Percentiles rank a stretch among this genome's conserved stretches.
phyloP scores from a whole-genome alignment of 2,329 filamentous ascomycete genomes.

The Paecilomyces fulvus region DNA sequence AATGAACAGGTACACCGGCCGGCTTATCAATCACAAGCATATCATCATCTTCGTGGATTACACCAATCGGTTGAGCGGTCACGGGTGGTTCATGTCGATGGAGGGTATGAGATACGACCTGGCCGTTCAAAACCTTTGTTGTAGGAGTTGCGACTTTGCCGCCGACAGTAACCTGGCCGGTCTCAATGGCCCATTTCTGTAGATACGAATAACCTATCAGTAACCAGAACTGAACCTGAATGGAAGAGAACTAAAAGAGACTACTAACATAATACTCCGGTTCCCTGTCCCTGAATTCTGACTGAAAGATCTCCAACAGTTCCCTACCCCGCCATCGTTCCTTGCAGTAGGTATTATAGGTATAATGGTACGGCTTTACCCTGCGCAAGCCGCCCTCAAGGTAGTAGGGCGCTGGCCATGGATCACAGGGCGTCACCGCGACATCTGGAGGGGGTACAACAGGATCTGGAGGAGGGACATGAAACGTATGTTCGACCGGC shows the following conservation, averaged over 20 bases:
- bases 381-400: constrained; percentile 63
- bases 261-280: constrained; percentile 70
- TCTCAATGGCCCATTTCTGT: constrained; percentile 65
- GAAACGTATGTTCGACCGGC: constrained; percentile 18
- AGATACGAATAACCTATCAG: constrained; percentile 1
- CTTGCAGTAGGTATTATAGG: constrained; percentile 26
- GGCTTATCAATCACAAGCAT: constrained; percentile 98
- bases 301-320: constrained; percentile 78
- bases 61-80: constrained; percentile 65
- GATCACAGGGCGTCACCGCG: constrained; percentile 23
- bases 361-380: constrained; percentile 39
- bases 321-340: constrained; percentile 64
- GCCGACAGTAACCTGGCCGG: constrained; percentile 72
- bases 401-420: constrained; percentile 64
- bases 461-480: constrained; percentile 18
- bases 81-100: constrained; percentile 95
- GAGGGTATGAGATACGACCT: constrained; percentile 83
- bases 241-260: neutral
- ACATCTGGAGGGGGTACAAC: constrained; percentile 19
- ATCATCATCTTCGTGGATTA: constrained; percentile 85
- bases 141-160: constrained; percentile 60
- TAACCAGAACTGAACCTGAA: neutral
- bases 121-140: constrained; percentile 75
- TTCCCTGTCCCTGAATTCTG: constrained; percentile 85
- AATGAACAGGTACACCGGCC: constrained; percentile 87